Base-by-base conservation (phyloP, 371 early-diverging fungal species). In the Apophysomyces trapeziformis region DNA sequence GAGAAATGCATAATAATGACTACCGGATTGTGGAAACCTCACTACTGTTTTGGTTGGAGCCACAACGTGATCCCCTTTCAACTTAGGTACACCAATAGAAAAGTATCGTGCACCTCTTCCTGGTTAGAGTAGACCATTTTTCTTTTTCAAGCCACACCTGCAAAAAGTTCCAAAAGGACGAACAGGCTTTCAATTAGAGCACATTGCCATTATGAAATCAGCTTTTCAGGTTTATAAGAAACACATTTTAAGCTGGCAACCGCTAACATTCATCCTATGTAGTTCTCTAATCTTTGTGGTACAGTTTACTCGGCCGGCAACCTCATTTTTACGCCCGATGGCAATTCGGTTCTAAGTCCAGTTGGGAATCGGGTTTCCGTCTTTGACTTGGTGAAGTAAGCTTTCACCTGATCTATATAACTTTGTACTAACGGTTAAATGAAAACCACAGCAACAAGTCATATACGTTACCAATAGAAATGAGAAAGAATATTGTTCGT, bases 221-320 rank as follows among this genome's bases (percentile, higher is more conserved):
- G 50, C 18, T 50, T 50, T 50, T 50, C 50, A 50, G 50, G 50
- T 50, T 5, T 26, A 50, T 50, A 18, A 9, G 9, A 50, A 4
- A 1, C 50, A 50, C 9, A 18, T 7, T 4, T 21, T 9, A 4
- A 50, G 0, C 21, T 5, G n/a, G 21, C 21, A 18, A 6, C 50
- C 21, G 9, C 21, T 50, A 21, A 50, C 21, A 50, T 18, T n/a
- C n/a, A n/a, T n/a, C 21, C 21, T 60, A 41, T 63, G 12, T 70
- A 93, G 90, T 96, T 97, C 73, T 91, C 95, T 41, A 95, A 96
- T 75, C 80, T 97, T 61, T 94, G 93, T 73, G 99, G 99, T 38
- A 95, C 98, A 11, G 98, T 97, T 14, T 99, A 97, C 80, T 92
- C 92, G 67, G 86, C 90, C 66, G 99, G 98, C 38, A 98, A 98